These are phyloP conservation scores for Picochlorum sp. DNA, from an alignment of 139 green algal species.

Conservation along the genomic window DNA sequence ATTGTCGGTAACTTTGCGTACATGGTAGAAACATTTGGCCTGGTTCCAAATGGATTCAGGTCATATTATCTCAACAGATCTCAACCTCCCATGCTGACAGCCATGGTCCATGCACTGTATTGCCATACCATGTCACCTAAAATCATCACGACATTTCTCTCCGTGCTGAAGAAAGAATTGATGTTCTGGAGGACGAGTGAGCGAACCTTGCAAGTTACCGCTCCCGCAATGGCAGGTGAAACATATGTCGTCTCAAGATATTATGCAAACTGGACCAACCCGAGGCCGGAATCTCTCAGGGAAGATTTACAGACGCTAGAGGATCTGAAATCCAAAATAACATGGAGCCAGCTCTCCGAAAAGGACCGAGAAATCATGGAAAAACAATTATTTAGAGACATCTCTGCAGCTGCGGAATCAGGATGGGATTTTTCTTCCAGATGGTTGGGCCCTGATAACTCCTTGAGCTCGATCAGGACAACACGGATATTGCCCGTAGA, in stretches of 20 bases:
- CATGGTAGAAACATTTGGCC: slow-evolving; percentile 54
- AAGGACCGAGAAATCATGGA: neutral
- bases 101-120: slow-evolving; percentile 44
- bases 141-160: slow-evolving; percentile 43
- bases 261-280: slow-evolving; percentile 54
- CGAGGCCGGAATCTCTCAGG: slow-evolving; percentile 79
- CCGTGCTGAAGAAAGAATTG: slow-evolving; percentile 61
- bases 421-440: slow-evolving; percentile 91
- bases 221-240: slow-evolving; percentile 1
- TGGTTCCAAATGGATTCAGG: slow-evolving; percentile 83
- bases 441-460: slow-evolving; percentile 44
- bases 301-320: slow-evolving; percentile 9
- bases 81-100: slow-evolving; percentile 74
- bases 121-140: slow-evolving; percentile 20
- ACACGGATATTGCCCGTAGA: slow-evolving; percentile 81
- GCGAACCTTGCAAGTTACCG: slow-evolving; percentile 22
- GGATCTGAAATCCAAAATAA: neutral
- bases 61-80: slow-evolving; percentile 91
- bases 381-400: slow-evolving; percentile 53
- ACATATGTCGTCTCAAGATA: slow-evolving; percentile 61
- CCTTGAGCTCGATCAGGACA: slow-evolving; percentile 55
- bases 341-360: neutral
- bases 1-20: slow-evolving; percentile 67
- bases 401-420: slow-evolving; percentile 79
- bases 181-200: slow-evolving; percentile 53